Base-by-base conservation (phyloP, 2,329 filamentous ascomycete genomes). In the Emydomyces testavorans region DNA sequence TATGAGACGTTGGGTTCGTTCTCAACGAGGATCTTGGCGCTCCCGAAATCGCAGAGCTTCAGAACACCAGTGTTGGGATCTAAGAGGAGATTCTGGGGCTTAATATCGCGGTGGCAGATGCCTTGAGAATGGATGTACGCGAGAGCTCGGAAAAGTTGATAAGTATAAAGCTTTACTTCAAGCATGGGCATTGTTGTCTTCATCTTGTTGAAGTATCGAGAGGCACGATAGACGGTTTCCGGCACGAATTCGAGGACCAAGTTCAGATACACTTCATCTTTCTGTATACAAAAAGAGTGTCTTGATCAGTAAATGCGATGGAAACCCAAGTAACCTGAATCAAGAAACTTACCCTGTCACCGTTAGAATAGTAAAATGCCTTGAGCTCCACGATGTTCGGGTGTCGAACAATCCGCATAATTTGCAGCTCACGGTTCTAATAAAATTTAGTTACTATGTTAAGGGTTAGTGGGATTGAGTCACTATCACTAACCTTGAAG, bases 1-100 rank as follows among this genome's bases (percentile, higher is more conserved):
- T 98, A 98, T 45, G 92, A 98, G 46, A 98, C 92, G 59, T 98
- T 98, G 47, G 92, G 92, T 74, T 98, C 92, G 62, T 96, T 95
- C 71, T 95, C 90, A 46, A 98, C 87, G 57, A 98, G 72, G 56
- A 98, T 98, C 76, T 98, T 98, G 54, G 92, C 92, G 65, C 90
- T 96, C 57, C 92, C 92, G 66, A 98, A 98, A 73, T 98, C 92
- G 71, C 92, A 98, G 51, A 98, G 79, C 74, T 98, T 98, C 61
- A 98, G 75, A 48, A 98, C 80, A 50, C 92, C 92, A 29, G 84
- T 92, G 61, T 78, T 80, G 10, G 90, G 92, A 64, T 98, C 92
- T 53, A 98, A 78, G 40, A 98, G 77, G 20, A 98, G 79, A 64
- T 98, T 98, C 70, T 98, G 92, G 23, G 92, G 92, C 75, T 98